These are phyloP conservation scores for Boletus fagicola DNA, from an alignment of 768 basidiomycete genomes.

Conservation along the genomic window DNA sequence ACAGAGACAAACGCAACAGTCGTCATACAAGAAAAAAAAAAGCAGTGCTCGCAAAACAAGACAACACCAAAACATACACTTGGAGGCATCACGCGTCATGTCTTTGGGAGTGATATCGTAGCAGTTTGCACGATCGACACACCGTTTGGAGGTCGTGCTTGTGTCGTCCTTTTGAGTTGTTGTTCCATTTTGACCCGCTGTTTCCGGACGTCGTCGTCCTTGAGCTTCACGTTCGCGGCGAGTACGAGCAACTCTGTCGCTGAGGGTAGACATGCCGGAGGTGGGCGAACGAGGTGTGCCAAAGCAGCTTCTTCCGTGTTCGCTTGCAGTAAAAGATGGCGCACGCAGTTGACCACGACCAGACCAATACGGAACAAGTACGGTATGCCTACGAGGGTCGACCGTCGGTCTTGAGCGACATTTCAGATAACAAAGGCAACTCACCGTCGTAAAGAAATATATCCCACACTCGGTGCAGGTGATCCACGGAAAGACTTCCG, in stretches of 20 bases:
- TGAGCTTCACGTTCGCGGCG: slow-evolving; percentile 63
- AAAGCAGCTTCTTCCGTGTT: slow-evolving; percentile 48
- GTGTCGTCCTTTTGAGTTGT: slow-evolving; percentile 62
- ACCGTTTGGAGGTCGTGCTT: slow-evolving; percentile 34
- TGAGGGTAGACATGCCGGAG: slow-evolving; percentile 51
- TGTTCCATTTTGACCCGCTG: slow-evolving; percentile 73
- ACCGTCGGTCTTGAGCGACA: slow-evolving; percentile 1
- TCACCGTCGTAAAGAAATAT: slow-evolving; percentile 78
- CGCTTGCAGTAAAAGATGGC: slow-evolving; percentile 55
- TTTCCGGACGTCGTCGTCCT: slow-evolving; percentile 77
- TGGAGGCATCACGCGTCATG: slow-evolving; percentile 5
- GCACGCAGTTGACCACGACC: slow-evolving; percentile 58
- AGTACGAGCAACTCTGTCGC: slow-evolving; percentile 62
- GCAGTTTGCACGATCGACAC: slow-evolving; percentile 25
- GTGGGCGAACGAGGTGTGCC: slow-evolving; percentile 49
- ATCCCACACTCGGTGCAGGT: slow-evolving; percentile 78
- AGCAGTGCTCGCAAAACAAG: slow-evolving; percentile 9
- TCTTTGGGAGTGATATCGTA: slow-evolving; percentile 31
- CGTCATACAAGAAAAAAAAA: slow-evolving; percentile 12
- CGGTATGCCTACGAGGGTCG: slow-evolving; percentile 52
- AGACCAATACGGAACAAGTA: slow-evolving; percentile 76
- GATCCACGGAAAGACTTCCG: slow-evolving; percentile 59
- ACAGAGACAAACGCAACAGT: neutral
- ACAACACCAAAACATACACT: neutral
- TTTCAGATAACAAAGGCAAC: slow-evolving; percentile 2